phyloP scores from a whole-genome alignment of 495 filamentous ascomycete species.

The Friedmanniomyces endolithicus region DNA sequence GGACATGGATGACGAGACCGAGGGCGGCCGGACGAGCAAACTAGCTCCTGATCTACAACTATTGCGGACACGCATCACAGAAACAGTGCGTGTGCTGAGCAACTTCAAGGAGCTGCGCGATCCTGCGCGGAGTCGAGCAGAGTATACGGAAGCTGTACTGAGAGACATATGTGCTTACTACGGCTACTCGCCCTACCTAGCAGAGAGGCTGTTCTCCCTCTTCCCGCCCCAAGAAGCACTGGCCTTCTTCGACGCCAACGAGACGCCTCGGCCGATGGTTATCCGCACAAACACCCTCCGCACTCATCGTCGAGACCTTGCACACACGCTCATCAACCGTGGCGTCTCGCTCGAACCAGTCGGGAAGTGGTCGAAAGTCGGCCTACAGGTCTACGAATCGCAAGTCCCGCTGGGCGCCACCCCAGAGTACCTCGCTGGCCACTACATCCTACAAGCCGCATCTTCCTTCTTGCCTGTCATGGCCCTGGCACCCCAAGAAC shows the following conservation, averaged over 20 bases:
- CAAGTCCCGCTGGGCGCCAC: constrained; percentile 93
- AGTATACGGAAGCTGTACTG: constrained; percentile 74
- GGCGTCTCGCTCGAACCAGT: constrained; percentile 93
- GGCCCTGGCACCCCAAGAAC: constrained; percentile 86
- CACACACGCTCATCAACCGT: constrained; percentile 90
- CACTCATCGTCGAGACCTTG: constrained; percentile 81
- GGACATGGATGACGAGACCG: constrained; percentile 42
- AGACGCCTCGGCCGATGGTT: constrained; percentile 76
- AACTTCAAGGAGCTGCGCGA: constrained; percentile 72
- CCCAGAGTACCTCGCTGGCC: constrained; percentile 89
- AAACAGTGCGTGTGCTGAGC: constrained; percentile 80
- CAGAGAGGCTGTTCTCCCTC: constrained; percentile 76
- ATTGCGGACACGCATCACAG: constrained; percentile 78
- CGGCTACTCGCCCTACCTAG: constrained; percentile 72
- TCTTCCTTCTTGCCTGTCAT: constrained; percentile 96
- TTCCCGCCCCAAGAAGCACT: constrained; percentile 92
- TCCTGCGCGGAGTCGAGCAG: constrained; percentile 63
- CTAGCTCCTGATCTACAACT: constrained; percentile 83
- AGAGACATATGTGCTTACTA: constrained; percentile 93
- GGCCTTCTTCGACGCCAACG: constrained; percentile 97
- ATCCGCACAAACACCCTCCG: constrained; percentile 89
- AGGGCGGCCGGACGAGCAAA: constrained; percentile 37
- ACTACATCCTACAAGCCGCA: constrained; percentile 95
- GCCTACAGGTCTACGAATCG: constrained; percentile 88
- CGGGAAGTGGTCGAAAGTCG: constrained; percentile 97